These are phyloP conservation scores for Saitozyma sp. DNA, from an alignment of 768 basidiomycete genomes.

Conservation along the genomic window DNA sequence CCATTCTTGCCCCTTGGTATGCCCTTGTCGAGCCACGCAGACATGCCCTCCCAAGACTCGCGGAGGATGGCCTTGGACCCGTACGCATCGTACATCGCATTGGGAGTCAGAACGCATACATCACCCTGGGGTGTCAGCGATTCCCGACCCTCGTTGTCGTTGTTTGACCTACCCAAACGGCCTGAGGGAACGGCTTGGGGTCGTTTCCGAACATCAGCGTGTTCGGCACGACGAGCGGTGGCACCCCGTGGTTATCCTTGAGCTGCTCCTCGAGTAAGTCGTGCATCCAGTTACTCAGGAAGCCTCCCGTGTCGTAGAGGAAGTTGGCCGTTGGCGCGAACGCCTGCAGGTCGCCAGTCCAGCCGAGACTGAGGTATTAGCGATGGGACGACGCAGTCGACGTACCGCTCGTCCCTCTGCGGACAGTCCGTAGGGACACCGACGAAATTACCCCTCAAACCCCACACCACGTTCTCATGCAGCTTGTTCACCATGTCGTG, in stretches of 20 bases:
- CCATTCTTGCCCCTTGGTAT: conserved; percentile 30
- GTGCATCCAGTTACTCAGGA: conserved; percentile 35
- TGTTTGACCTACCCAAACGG: neutral
- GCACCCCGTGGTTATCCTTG: conserved; percentile 13
- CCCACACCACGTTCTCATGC: conserved; percentile 31
- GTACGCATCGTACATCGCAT: conserved; percentile 35
- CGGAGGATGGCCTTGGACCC: conserved; percentile 28
- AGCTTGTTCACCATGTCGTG: conserved; percentile 29
- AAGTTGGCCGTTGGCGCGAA: conserved; percentile 37
- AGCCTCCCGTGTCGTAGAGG: conserved; percentile 30
- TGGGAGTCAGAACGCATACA: conserved; percentile 34
- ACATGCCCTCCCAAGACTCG: conserved; percentile 39
- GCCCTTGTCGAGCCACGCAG: conserved; percentile 39
- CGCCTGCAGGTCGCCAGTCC: conserved; percentile 42
- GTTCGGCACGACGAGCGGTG: conserved; percentile 40
- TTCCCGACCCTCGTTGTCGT: no score
- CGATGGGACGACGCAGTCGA: no score
- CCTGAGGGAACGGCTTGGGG: neutral
- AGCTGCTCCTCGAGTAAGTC: conserved; percentile 39
- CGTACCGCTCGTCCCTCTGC: conserved; percentile 32
- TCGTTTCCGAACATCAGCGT: conserved; percentile 6
- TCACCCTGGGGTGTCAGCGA: conserved; percentile 13
- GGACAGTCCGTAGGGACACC: conserved; percentile 41
- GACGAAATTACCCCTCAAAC: conserved; percentile 29
- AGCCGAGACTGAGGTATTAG: conserved; percentile 16